Base-by-base conservation (phyloP, 345 rosid genomes). In the Euclidium syriacum region DNA sequence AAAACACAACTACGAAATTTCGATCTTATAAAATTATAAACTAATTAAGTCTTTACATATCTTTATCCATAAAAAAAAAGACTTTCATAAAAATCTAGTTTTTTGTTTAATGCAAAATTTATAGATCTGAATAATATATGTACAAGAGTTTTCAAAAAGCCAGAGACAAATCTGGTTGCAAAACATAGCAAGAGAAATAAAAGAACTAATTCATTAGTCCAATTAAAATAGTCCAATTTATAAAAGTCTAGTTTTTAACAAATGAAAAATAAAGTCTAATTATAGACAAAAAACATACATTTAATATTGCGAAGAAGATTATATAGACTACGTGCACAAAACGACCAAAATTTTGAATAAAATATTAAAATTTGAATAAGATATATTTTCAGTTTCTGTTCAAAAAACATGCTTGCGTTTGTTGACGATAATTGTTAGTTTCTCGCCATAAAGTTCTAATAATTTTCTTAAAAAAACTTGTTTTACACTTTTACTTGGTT, bases 341-440 rank as follows among this genome's bases (percentile, higher is more conserved):
- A 60, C 70, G 67, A 79, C 77, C 72, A 79, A 78, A 73, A 61
- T 43, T 70, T 70, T 15, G n/a, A 47, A n/a, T 55, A 23, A 43
- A 4, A 33, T 52, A 17, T 9, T 27, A 18, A 22, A 9, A n/a
- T 20, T 2, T 26, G 15, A 20, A 26, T 48, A 17, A 24, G 23
- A 24, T 10, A 10, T 36, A 23, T 3, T 61, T 41, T 10, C 15
- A 49, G 16, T 38, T 40, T 44, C 67, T 72, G 76, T 65, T 65
- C 66, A 65, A 34, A 32, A n/a, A 35, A 14, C 67, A 72, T 52
- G 48, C 62, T 58, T 50, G 32, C 20, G 52, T 32, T 56, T 0
- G 39, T 41, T 51, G 60, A 72, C 49, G 67, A 40, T 16, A 56
- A 26, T 11, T 40, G 54, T n/a, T 64, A 39, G 42, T 44, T 58